Base-by-base conservation (phyloP, 495 filamentous ascomycete species). In the Physcia stellaris region DNA sequence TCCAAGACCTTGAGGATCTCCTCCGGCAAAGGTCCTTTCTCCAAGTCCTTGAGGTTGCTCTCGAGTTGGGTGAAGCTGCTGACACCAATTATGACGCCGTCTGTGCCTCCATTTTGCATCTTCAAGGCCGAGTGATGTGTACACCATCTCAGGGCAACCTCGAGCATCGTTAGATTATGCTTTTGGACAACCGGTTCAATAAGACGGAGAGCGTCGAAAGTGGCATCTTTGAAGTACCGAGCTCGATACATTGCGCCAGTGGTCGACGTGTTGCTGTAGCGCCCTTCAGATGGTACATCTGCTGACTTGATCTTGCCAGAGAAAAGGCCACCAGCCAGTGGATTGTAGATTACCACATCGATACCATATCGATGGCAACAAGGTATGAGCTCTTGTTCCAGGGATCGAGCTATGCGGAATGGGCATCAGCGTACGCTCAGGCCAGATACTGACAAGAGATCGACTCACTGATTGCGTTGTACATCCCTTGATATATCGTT, bases 261-360 rank as follows among this genome's bases (percentile, higher is more conserved):
- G 23, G 47, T 52, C 11, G 56, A 50, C n/a, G 56, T 58, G 40
- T 79, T 67, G 39, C 70, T 75, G 58, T 75, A 94, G 11, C 87
- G 70, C 4, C 87, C 85, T 32, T 75, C 69, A 0, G 56, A 52
- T 4, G 83, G 82, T 0, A 78, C 58, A 52, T 83, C 80, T 21
- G 55, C 59, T 24, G 70, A 68, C 61, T 83, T 86, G 63, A 86
- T 86, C 52, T 90, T 90, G 37, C 86, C 84, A 18, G 77, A 79
- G 51, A 94, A 80, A 15, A 94, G 56, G 0, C 87, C 87, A 4
- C 86, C 86, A 7, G 83, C 84, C 35, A 83, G 62, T 0, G 87
- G 87, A 55, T 94, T 94, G 59, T 95, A 94, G n/a, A 88, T 66
- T 19, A 94, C 86, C 18, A 94, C 71, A 43, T 90, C 82, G 20